These are phyloP conservation scores for Stereocaulon alpinum DNA, from an alignment of 495 filamentous ascomycete species.

Conservation along the genomic window DNA sequence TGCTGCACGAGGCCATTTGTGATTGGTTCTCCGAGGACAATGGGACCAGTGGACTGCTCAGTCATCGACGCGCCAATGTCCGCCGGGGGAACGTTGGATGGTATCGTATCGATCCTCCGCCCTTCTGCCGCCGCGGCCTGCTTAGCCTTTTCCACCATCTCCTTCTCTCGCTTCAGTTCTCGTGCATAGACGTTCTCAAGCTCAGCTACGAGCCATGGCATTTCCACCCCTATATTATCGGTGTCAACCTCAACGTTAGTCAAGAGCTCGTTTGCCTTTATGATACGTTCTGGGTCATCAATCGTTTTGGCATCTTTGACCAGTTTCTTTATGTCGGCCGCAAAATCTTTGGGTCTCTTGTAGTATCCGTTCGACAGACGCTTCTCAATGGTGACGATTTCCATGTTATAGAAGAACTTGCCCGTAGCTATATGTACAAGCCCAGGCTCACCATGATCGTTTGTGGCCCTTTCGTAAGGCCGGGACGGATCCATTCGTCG, in stretches of 20 bases:
- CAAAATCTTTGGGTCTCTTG: conserved; percentile 74
- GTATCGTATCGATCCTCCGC: conserved; percentile 20
- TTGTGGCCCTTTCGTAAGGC: conserved; percentile 64
- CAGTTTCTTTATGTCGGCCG: conserved; percentile 71
- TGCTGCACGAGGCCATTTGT: conserved; percentile 30
- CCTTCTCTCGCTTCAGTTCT: conserved; percentile 58
- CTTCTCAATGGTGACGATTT: conserved; percentile 88
- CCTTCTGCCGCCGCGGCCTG: conserved; percentile 42
- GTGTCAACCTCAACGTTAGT: conserved; percentile 91
- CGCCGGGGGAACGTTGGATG: conserved; percentile 36
- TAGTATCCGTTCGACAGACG: conserved; percentile 93
- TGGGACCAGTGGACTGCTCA: conserved; percentile 39
- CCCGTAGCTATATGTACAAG: conserved; percentile 57
- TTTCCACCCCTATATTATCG: conserved; percentile 49
- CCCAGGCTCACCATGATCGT: conserved; percentile 63
- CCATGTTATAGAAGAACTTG: conserved; percentile 90
- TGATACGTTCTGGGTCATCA: conserved; percentile 62
- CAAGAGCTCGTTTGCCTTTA: conserved; percentile 82
- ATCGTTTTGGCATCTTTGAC: conserved; percentile 69
- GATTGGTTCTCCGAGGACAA: conserved; percentile 50
- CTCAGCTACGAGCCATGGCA: conserved; percentile 54
- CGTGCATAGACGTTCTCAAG: conserved; percentile 66
- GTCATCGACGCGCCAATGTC: conserved; percentile 35
- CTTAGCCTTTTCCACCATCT: conserved; percentile 49
- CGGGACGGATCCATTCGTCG: conserved; percentile 44